Percentiles rank a stretch among this genome's conserved stretches.
These are phyloP conservation scores for Myxozyma lipomycoides DNA, from an alignment of 805 yeast species.

Conservation along the genomic window DNA sequence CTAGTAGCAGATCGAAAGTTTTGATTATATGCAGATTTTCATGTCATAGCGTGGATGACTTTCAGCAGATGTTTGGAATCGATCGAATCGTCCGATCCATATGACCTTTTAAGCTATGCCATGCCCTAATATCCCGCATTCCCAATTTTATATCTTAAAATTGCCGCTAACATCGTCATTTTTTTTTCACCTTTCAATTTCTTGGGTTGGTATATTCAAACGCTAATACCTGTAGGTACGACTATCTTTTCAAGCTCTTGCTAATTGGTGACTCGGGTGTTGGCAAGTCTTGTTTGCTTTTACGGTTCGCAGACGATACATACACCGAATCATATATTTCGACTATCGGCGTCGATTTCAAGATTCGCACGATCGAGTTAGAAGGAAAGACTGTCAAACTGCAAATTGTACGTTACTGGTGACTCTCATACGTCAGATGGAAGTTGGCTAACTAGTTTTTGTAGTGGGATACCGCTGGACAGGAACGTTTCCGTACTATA, in stretches of 20 bases:
- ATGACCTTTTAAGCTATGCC: too few relatives aligned
- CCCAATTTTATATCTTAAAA: too few relatives aligned
- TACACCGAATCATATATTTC: conserved; percentile 96
- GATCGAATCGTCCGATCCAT: neutral
- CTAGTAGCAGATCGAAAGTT: too few relatives aligned
- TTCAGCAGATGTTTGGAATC: neutral
- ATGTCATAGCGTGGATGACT: too few relatives aligned
- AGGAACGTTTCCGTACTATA: conserved; percentile 96
- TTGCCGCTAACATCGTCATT: too few relatives aligned
- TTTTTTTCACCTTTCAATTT: too few relatives aligned
- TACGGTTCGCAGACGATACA: conserved; percentile 95
- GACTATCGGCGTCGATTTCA: conserved; percentile 96
- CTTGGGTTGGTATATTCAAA: too few relatives aligned
- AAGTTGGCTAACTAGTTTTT: conserved; percentile 1
- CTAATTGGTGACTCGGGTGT: conserved; percentile 98
- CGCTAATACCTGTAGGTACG: too few relatives aligned
- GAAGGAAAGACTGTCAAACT: conserved; percentile 96
- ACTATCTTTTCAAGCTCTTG: conserved; percentile 88
- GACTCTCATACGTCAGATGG: neutral
- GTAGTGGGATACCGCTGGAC: conserved; percentile 97
- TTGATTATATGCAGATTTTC: too few relatives aligned
- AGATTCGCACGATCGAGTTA: conserved; percentile 60
- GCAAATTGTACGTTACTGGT: conserved; percentile 64
- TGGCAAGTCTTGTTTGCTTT: conserved; percentile 90
- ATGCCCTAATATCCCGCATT: too few relatives aligned